Percentiles rank a stretch among this genome's conserved stretches.
Conservation (phyloP, 1,284 basidiomycete species). For the Ceratobasidium sp. region DNA sequence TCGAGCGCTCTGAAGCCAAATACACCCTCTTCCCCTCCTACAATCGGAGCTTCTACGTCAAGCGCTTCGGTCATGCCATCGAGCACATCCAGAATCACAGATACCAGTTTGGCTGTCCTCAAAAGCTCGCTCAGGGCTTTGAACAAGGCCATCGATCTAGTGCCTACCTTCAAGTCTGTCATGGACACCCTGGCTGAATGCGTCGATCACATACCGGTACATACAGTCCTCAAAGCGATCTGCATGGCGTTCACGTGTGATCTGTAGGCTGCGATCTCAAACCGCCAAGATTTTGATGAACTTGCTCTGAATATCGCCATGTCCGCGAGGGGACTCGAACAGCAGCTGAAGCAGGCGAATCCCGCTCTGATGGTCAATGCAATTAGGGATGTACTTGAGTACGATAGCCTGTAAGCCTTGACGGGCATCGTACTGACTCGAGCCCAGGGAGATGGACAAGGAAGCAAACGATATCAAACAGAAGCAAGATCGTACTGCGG, state of each 20-base stretch:
- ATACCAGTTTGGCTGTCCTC: neutral
- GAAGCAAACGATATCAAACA: neutral
- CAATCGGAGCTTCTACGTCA: neutral
- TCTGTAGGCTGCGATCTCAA: neutral
- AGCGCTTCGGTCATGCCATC: neutral
- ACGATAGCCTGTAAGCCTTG: no score
- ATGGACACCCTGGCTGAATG: neutral
- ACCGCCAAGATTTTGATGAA: neutral
- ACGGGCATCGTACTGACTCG: no score
- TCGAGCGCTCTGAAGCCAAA: neutral
- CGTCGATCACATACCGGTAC: neutral
- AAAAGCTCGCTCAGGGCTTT: neutral
- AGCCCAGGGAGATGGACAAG: neutral
- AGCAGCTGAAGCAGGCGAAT: no score
- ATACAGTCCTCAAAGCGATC: neutral
- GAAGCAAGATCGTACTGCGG: neutral
- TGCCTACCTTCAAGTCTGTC: neutral
- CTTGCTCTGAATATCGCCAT: neutral
- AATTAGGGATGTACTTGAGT: no score
- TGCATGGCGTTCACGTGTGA: neutral
- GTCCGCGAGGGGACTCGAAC: no score
- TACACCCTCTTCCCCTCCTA: neutral
- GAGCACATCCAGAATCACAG: neutral
- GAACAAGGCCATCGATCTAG: neutral
- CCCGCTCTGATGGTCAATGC: no score